phyloP scores from a whole-genome alignment of 371 early-diverging fungal genomes.

The Sporodiniella umbellata region DNA sequence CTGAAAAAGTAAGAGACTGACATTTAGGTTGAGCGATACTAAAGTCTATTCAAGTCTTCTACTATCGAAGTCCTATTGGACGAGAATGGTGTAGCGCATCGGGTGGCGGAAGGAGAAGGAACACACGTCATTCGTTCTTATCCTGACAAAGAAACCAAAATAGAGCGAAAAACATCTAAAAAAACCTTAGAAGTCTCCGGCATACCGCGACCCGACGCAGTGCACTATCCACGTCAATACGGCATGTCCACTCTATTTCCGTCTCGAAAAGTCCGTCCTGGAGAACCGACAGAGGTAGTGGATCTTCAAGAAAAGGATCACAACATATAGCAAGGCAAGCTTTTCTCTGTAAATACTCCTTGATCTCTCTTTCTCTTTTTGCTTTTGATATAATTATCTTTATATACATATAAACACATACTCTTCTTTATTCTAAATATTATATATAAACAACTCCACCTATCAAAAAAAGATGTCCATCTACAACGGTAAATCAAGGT shows the following conservation, averaged over 20 bases:
- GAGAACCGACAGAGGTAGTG: not conserved
- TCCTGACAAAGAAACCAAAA: slow-evolving; percentile 14
- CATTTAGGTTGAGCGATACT: not conserved
- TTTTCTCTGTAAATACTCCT: too few relatives aligned
- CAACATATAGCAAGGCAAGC: too few relatives aligned
- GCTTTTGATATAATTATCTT: not conserved
- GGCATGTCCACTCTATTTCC: slow-evolving; percentile 2
- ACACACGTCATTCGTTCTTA: slow-evolving; percentile 33
- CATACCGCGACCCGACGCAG: slow-evolving; percentile 6
- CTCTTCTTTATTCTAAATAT: too few relatives aligned
- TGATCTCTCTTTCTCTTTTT: not conserved
- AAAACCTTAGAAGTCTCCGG: slow-evolving; percentile 14
- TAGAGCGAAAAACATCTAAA: slow-evolving; percentile 5
- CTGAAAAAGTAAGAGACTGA: slow-evolving; percentile 7
- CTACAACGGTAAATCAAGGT: not conserved
- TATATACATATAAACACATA: not conserved
- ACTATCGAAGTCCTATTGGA: slow-evolving; percentile 40
- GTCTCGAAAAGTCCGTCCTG: not conserved
- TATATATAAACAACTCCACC: not conserved
- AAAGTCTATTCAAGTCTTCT: slow-evolving; percentile 14
- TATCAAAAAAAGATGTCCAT: not conserved
- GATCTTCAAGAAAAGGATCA: not conserved
- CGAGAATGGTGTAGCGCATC: slow-evolving; percentile 32
- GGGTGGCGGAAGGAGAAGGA: slow-evolving; percentile 37
- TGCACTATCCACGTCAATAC: slow-evolving; percentile 4